Conservation (phyloP, 768 basidiomycete genomes). For the Tricholoma hemisulphureum region DNA sequence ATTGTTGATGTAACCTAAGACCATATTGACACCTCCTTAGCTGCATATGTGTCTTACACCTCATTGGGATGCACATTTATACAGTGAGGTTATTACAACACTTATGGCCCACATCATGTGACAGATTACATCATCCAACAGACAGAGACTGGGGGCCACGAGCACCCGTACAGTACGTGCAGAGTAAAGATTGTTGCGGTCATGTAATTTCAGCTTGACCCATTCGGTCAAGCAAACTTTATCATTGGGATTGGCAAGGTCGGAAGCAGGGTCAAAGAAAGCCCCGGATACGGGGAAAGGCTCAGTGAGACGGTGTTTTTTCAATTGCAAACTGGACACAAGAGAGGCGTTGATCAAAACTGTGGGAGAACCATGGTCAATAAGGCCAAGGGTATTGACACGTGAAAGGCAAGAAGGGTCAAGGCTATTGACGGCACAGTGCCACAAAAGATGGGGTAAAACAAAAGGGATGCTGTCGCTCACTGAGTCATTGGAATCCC, state of each 20-base stretch:
- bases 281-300: not conserved
- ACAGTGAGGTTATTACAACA: too few species aligned
- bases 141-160: not conserved
- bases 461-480: too few species aligned
- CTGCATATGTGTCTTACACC: too few species aligned
- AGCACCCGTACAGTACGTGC: not conserved
- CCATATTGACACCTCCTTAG: too few species aligned
- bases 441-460: too few species aligned
- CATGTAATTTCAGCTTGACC: not conserved
- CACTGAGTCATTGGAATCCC: not conserved
- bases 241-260: not conserved
- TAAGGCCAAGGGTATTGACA: not conserved
- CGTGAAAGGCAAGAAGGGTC: too few species aligned
- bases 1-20: too few species aligned
- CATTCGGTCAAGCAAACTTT: not conserved
- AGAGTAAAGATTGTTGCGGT: not conserved
- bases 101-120: too few species aligned
- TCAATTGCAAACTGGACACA: not conserved
- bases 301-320: not conserved
- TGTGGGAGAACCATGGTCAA: too few species aligned
- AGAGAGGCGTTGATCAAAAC: not conserved
- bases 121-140: too few species aligned
- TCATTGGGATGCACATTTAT: too few species aligned
- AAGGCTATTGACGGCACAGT: too few species aligned
- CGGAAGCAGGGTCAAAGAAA: not conserved